These are phyloP conservation scores for Penicillium occitanis DNA, from an alignment of 2,329 filamentous ascomycete species.

Conservation along the genomic window DNA sequence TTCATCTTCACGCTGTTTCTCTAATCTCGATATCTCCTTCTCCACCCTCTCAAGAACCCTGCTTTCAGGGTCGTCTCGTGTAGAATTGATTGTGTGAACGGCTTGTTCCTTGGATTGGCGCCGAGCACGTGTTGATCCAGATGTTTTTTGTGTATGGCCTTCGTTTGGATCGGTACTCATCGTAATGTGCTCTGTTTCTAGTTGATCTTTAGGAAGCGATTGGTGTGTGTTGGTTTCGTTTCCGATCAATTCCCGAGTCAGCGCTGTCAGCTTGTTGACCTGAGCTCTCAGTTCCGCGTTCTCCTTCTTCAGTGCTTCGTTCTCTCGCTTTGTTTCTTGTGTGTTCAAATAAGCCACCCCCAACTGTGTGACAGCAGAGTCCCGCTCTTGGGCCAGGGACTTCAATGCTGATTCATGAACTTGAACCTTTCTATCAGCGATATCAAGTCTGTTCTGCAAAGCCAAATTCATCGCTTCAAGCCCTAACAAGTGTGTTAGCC, in stretches of 20 bases:
- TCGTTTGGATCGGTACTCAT: slow-evolving; percentile 33
- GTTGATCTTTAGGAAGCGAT: slow-evolving; percentile 11
- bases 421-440: slow-evolving; percentile 55
- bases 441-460: slow-evolving; percentile 56
- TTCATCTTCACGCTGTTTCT: slow-evolving; percentile 40
- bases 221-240: slow-evolving; percentile 31
- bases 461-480: slow-evolving; percentile 56
- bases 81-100: slow-evolving; percentile 28
- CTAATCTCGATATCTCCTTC: slow-evolving; percentile 37
- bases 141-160: slow-evolving; percentile 33
- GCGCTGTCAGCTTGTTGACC: slow-evolving; percentile 30
- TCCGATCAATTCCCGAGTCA: slow-evolving; percentile 24
- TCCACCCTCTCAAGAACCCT: slow-evolving; percentile 38
- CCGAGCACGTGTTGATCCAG: slow-evolving; percentile 28
- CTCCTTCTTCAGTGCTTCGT: slow-evolving; percentile 39
- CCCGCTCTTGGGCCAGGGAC: slow-evolving; percentile 56
- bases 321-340: slow-evolving; percentile 46
- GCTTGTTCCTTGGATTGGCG: slow-evolving; percentile 27
- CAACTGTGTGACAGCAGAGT: slow-evolving; percentile 58
- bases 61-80: slow-evolving; percentile 22
- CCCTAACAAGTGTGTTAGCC: slow-evolving; percentile 34
- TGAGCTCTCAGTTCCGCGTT: slow-evolving; percentile 42
- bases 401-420: slow-evolving; percentile 56
- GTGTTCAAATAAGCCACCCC: slow-evolving; percentile 56
- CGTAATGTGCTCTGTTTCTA: slow-evolving; percentile 27